phyloP scores from a whole-genome alignment of 2,329 filamentous ascomycete species.

The Cercospora sojina region DNA sequence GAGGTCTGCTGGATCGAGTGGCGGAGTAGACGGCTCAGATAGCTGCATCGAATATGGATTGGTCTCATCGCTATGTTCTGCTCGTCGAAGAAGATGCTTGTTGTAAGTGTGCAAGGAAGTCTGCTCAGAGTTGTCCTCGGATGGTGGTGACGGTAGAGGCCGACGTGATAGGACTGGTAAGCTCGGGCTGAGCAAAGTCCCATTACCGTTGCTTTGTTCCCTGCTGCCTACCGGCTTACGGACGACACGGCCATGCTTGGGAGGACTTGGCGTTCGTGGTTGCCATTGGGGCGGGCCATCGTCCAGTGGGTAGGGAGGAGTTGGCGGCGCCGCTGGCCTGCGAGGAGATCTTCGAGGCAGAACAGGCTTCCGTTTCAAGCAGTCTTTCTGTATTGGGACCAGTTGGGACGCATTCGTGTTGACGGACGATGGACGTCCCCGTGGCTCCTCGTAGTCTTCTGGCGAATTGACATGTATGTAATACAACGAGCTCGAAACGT shows the following conservation, averaged over 20 bases:
- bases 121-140: conserved; percentile 23
- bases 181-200: conserved; percentile 7
- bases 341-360: conserved; percentile 24
- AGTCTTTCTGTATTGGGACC: conserved; percentile 17
- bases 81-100: conserved; percentile 25
- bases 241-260: conserved; percentile 20
- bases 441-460: conserved; percentile 54
- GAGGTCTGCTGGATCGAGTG: conserved; percentile 12
- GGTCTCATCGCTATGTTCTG: conserved; percentile 26
- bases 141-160: conserved; percentile 31
- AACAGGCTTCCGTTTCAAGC: conserved; percentile 23
- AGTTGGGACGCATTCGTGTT: conserved; percentile 28
- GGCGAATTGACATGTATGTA: conserved; percentile 75
- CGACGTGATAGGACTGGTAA: conserved; percentile 27
- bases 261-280: conserved; percentile 12
- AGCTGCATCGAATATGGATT: conserved; percentile 29
- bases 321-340: conserved; percentile 20
- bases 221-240: conserved; percentile 30
- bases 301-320: conserved; percentile 26
- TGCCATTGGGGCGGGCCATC: conserved; percentile 13
- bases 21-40: conserved; percentile 17
- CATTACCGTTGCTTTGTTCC: not conserved
- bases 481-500: conserved; percentile 84
- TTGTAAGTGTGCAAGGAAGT: conserved; percentile 29
- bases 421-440: conserved; percentile 23